Percentiles rank a stretch among this genome's conserved stretches.
Conservation (phyloP, 2,329 filamentous ascomycete species). For the Epichloe typhina region DNA sequence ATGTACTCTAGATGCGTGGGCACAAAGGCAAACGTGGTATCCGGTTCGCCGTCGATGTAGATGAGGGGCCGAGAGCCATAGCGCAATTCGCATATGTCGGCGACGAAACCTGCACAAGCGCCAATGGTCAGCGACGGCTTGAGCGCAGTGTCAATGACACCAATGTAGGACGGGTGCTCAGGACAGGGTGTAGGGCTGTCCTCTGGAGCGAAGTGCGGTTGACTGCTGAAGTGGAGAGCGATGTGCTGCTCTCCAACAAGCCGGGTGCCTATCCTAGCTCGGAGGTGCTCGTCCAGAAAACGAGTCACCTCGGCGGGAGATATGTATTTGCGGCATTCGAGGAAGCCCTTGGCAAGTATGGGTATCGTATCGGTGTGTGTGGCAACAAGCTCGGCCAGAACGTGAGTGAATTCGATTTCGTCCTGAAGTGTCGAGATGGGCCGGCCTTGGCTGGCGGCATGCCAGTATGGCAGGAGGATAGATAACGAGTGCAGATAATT, state of each 20-base stretch:
- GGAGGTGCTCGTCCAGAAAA: conserved; percentile 87
- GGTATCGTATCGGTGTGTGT: conserved; percentile 94
- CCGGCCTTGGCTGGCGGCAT: conserved; percentile 30
- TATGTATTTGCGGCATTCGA: conserved; percentile 89
- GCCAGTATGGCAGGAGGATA: conserved; percentile 69
- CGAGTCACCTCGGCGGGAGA: conserved; percentile 67
- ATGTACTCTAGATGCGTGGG: conserved; percentile 97
- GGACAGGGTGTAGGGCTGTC: conserved; percentile 36
- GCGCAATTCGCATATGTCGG: conserved; percentile 91
- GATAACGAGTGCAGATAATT: conserved; percentile 92
- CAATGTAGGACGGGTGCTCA: conserved; percentile 60
- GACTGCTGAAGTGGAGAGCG: conserved; percentile 61
- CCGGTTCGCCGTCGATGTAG: conserved; percentile 70
- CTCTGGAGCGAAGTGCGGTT: conserved; percentile 52
- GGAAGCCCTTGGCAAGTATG: conserved; percentile 78
- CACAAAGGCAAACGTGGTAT: conserved; percentile 84
- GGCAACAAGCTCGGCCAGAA: conserved; percentile 87
- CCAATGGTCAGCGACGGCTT: conserved; percentile 71
- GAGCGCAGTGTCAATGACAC: conserved; percentile 86
- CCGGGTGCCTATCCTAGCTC: conserved; percentile 84
- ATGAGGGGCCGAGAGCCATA: conserved; percentile 79
- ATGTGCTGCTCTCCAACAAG: conserved; percentile 95
- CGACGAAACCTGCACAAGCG: conserved; percentile 77
- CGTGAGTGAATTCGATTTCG: conserved; percentile 81
- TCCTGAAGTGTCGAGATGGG: conserved; percentile 55